Evolutionary conservation across 2,329 filamentous ascomycete genomes (phyloP), one percentile per base, ranked within the genome.

Genomic region (Fusarium sp.): DNA sequence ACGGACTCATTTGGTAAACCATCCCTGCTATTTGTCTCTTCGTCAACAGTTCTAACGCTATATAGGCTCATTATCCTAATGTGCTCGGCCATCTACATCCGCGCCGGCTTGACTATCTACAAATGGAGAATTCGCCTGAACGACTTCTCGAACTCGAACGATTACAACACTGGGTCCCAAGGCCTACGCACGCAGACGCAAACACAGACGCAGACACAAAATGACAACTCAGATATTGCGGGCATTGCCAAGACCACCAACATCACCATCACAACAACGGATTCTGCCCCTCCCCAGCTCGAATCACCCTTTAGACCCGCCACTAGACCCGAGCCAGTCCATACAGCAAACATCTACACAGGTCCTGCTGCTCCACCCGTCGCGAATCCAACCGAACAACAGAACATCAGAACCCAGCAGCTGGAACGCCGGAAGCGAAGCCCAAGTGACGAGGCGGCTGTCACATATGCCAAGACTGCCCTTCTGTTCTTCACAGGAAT

Each of bases 1-100:
- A 62, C 6, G 56, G 56, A 45, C 56, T 61, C 7, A 62, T 62
- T 14, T 62, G 59, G 59, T 62, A 61, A 62, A 1, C 4, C 5
- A 41, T 41, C 19, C 25, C 23, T n/a, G 11, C 43, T 51, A 11
- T 13, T 60, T 31, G 1, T 4, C n/a, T 39, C 2, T 1, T 26
- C 3, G 11, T 21, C 0, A 6, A 61, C 30, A 41, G 2, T 41
- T 41, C 45, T 61, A 45, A 62, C 21, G 3, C 4, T n/a, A 19
- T 61, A 18, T 7, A 62, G 59, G 59, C 21, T 62, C 1, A 61
- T 62, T 5, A 62, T 62, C 0, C 10, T 62, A 7, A 21, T 62
- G 10, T 14, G 39, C 1, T 61, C 53, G 14, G 1, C 30, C 14
- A 45, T 62, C 16, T 61, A 62, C 4, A 39, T 61, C 45, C 59